phyloP scores from a whole-genome alignment of 2,329 filamentous ascomycete genomes.

The Penicillium decumbens region DNA sequence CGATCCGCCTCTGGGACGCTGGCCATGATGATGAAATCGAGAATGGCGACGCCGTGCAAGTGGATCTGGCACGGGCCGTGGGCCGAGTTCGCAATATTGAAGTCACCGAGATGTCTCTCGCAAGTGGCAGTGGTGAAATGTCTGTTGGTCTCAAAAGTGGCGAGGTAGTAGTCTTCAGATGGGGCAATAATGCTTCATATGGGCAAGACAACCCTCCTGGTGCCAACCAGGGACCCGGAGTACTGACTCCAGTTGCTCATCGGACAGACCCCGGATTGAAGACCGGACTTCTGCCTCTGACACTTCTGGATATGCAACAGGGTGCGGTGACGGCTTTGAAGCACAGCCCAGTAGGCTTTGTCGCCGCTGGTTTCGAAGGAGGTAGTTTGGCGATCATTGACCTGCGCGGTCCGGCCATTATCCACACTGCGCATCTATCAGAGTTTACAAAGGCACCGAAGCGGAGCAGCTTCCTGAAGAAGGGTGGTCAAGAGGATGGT shows the following conservation, averaged over 20 bases:
- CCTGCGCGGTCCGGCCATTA: slow-evolving; percentile 77
- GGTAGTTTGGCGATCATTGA: slow-evolving; percentile 80
- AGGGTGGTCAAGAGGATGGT: slow-evolving; percentile 46
- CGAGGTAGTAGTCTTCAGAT: slow-evolving; percentile 82
- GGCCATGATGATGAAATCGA: slow-evolving; percentile 92
- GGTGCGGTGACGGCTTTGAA: slow-evolving; percentile 74
- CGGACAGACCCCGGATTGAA: slow-evolving; percentile 69
- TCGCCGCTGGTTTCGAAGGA: slow-evolving; percentile 77
- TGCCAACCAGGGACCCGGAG: slow-evolving; percentile 59
- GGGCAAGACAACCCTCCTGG: slow-evolving; percentile 58
- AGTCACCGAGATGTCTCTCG: slow-evolving; percentile 73
- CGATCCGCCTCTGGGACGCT: slow-evolving; percentile 85
- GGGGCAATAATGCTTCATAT: slow-evolving; percentile 72
- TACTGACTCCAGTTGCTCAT: slow-evolving; percentile 67
- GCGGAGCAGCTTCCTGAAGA: slow-evolving; percentile 63
- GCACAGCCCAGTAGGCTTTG: slow-evolving; percentile 88
- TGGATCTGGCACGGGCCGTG: slow-evolving; percentile 78
- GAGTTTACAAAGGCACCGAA: slow-evolving; percentile 76
- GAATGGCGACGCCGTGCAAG: slow-evolving; percentile 73
- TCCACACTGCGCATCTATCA: slow-evolving; percentile 66
- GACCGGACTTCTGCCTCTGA: slow-evolving; percentile 74
- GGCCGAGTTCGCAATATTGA: slow-evolving; percentile 73
- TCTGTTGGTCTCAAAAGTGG: slow-evolving; percentile 74
- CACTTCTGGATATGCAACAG: slow-evolving; percentile 76
- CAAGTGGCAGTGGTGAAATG: slow-evolving; percentile 75